These are phyloP conservation scores for Myrica gale DNA, from an alignment of 306 rosid species.

Conservation along the genomic window DNA sequence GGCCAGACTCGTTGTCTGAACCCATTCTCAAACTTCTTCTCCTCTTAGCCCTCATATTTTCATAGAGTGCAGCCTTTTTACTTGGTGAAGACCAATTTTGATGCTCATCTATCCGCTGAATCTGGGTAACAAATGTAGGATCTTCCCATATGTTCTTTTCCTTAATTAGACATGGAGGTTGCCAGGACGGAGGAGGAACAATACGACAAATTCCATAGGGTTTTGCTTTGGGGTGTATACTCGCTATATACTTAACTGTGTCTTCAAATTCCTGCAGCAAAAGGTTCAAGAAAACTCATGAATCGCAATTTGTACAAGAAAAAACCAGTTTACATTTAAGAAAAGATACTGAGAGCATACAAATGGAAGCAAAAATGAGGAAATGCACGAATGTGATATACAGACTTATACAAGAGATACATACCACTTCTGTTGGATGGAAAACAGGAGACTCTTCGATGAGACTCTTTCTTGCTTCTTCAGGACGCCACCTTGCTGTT, in stretches of 20 bases:
- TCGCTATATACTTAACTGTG: constrained; percentile 60
- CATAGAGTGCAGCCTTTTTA: constrained; percentile 18
- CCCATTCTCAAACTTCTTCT: constrained; percentile 43
- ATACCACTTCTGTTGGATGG: constrained; percentile 82
- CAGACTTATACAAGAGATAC: neutral
- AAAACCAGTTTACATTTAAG: constrained; percentile 20
- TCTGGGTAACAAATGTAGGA: constrained; percentile 48
- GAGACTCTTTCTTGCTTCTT: constrained; percentile 53
- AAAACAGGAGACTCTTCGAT: constrained; percentile 66
- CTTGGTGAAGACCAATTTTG: constrained; percentile 38
- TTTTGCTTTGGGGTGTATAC: constrained; percentile 56
- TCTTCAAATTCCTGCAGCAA: constrained; percentile 77
- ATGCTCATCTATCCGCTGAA: constrained; percentile 68
- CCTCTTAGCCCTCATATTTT: constrained; percentile 37
- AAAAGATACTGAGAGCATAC: constrained; percentile 21
- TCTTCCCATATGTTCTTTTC: constrained; percentile 47
- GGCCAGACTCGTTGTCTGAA: constrained; percentile 35
- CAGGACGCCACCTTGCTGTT: constrained; percentile 75
- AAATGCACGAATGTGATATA: constrained; percentile 5
- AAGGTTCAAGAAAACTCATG: constrained; percentile 21
- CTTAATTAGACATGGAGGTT: constrained; percentile 48
- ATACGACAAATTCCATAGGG: constrained; percentile 83
- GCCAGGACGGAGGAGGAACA: constrained; percentile 76
- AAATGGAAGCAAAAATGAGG: constrained; percentile 24
- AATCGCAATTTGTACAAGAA: constrained; percentile 17